Evolutionary conservation across 2,329 filamentous ascomycete species (phyloP), one percentile per base, ranked within the genome.

Genomic region (Monosporascus sp.): DNA sequence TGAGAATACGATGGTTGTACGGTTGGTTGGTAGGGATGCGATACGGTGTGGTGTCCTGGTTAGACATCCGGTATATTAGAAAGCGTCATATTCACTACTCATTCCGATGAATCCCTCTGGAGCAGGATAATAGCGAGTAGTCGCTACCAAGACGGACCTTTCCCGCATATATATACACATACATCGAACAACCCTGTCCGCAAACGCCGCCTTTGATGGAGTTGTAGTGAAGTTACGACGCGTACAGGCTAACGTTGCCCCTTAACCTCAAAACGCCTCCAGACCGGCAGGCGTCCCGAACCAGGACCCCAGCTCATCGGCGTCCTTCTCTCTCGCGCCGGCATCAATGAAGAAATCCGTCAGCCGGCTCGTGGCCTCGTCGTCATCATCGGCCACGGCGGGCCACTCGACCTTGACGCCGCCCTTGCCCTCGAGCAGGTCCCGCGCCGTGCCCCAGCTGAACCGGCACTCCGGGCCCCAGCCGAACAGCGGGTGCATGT

Each of bases 401-500:
- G 91, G 90, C 93, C 93, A 97, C 46, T 96, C 91, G 0, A 96
- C 87, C 66, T 81, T 86, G 51, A 88, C 79, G 4, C 81, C 83
- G 24, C 76, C 79, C 68, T 88, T 91, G n/a, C 77, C 74, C 60
- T 97, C 92, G 4, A 99, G 74, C 84, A 97, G 82, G 65, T 97
- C 92, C 73, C 95, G 97, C 2, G 89, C 89, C 1, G 94, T 97
- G 0, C 88, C 89, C 94, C 94, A 99, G 66, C 91, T 96, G 66
- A 97, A 97, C 5, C 94, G 80, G 68, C 91, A 96, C 72, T 97
- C 92, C 24, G 82, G 82, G 0, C 93, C 92, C 93, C 94, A 99
- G 16, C 94, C 94, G 74, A 97, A 99, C 1, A 97, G 74, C 3
- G 90, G 89, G 66, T 99, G 87, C 86, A 97, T 93, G 60, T 93